Base-by-base conservation (phyloP, 352 stramenopile genomes). In the Halophytophthora batemanensis region DNA sequence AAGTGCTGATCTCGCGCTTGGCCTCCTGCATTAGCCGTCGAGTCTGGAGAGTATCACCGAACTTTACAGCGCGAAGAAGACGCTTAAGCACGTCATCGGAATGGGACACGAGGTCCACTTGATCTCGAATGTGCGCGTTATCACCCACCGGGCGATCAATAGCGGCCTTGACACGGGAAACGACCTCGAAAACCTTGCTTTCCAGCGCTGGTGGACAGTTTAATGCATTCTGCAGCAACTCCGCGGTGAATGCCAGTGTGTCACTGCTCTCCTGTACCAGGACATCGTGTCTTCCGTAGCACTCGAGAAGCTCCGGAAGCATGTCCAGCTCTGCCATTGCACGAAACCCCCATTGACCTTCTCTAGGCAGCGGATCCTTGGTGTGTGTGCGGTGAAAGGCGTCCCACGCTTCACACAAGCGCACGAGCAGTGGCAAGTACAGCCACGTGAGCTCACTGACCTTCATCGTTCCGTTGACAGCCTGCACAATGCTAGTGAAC, bases 341-440 rank as follows among this genome's bases (percentile, higher is more conserved):
- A 31, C 43, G 45, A 42, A 54, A 56, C 1, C 68, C 68, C 64
- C 56, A 74, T 44, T 42, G 61, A 14, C 66, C 61, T 15, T 46
- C 42, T 57, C 43, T 41, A 28, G 40, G 23, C 17, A 51, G 44
- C 14, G 54, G 36, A 21, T 71, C 59, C 39, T 63, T 66, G 15
- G 48, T 64, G 48, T 71, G 55, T n/a, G 63, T 66, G 39, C 54
- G 42, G 46, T 71, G 60, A 35, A 67, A 71, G 1, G 11, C 33
- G 38, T 77, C 64, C 68, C 68, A 77, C 28, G 50, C 44, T 23
- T 59, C 48, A 25, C 68, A 74, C 50, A 77, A 71, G 2, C 45
- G 53, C 25, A 71, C 52, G 17, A 77, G 45, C 4, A 43, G 45
- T 38, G 63, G 51, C 21, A 77, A 50, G 50, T 77, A 77, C 1